Evolutionary conservation across 768 basidiomycete genomes (phyloP).

Genomic region (Mycena sanguinolenta): DNA sequence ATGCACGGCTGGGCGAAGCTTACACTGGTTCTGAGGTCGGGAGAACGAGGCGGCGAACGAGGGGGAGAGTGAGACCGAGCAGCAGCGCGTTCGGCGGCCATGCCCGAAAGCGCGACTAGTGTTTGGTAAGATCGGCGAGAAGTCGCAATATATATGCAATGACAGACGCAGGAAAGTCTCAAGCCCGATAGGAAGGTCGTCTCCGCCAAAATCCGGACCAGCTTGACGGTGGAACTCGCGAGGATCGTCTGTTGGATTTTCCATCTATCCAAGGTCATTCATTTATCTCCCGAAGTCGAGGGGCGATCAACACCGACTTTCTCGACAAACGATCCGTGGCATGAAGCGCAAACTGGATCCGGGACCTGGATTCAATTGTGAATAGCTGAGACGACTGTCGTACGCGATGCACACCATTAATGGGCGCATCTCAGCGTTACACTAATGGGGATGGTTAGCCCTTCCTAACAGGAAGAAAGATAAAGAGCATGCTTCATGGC

Average conservation of each 20-base stretch:
- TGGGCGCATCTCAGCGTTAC: slow-evolving; percentile 89
- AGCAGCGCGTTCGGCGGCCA: slow-evolving; percentile 37
- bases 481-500: slow-evolving; percentile 68
- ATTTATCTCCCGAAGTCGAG: slow-evolving; percentile 1
- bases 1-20: not conserved
- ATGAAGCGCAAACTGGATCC: slow-evolving; percentile 87
- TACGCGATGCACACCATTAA: slow-evolving; percentile 71
- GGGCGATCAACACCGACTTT: slow-evolving; percentile 32
- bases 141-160: not conserved
- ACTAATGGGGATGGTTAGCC: too few species aligned
- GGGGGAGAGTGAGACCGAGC: slow-evolving; percentile 19
- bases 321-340: slow-evolving; percentile 76
- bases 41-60: slow-evolving; percentile 18
- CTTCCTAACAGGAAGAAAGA: too few species aligned
- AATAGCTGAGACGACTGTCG: slow-evolving; percentile 14
- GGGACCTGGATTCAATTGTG: slow-evolving; percentile 66
- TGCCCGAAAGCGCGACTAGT: slow-evolving; percentile 36
- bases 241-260: slow-evolving; percentile 82
- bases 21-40: slow-evolving; percentile 9
- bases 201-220: slow-evolving; percentile 45
- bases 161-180: slow-evolving; percentile 65
- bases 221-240: slow-evolving; percentile 67
- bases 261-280: slow-evolving; percentile 64
- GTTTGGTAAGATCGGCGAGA: slow-evolving; percentile 12
- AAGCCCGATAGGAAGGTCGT: slow-evolving; percentile 54